These are phyloP conservation scores for Thelonectria blattea DNA, from an alignment of 2,329 filamentous ascomycete genomes.

Conservation along the genomic window DNA sequence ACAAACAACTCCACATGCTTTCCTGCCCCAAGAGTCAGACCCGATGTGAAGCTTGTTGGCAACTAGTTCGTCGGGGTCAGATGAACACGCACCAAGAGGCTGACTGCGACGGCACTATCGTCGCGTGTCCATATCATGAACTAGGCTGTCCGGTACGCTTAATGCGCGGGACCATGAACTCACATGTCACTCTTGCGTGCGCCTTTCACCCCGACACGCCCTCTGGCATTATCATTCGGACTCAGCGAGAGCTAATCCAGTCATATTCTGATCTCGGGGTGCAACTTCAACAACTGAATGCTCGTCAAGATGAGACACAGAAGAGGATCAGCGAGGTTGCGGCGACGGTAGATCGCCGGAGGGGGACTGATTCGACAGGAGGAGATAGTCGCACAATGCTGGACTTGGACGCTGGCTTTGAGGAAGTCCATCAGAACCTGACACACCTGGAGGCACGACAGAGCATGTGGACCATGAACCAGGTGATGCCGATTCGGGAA, in stretches of 20 bases:
- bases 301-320: conserved; percentile 43
- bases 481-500: conserved; percentile 66
- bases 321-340: conserved; percentile 47
- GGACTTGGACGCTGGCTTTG: conserved; percentile 54
- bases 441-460: conserved; percentile 66
- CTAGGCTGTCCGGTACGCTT: conserved; percentile 45
- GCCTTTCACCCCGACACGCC: conserved; percentile 57
- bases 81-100: conserved; percentile 54
- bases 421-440: conserved; percentile 61
- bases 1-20: conserved; percentile 45
- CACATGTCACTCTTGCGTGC: conserved; percentile 54
- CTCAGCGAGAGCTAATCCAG: conserved; percentile 55
- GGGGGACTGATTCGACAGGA: conserved; percentile 48
- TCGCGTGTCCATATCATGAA: conserved; percentile 54
- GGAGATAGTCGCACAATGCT: conserved; percentile 55
- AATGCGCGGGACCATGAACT: conserved; percentile 46
- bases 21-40: conserved; percentile 54
- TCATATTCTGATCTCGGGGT: conserved; percentile 45
- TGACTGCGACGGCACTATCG: conserved; percentile 57
- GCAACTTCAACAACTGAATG: conserved; percentile 45
- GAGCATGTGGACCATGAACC: conserved; percentile 66
- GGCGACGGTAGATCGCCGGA: conserved; percentile 49
- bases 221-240: conserved; percentile 57
- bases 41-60: conserved; percentile 57
- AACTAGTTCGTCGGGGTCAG: conserved; percentile 51